Conservation (phyloP, 805 yeast genomes). For the Pichia exigua region DNA sequence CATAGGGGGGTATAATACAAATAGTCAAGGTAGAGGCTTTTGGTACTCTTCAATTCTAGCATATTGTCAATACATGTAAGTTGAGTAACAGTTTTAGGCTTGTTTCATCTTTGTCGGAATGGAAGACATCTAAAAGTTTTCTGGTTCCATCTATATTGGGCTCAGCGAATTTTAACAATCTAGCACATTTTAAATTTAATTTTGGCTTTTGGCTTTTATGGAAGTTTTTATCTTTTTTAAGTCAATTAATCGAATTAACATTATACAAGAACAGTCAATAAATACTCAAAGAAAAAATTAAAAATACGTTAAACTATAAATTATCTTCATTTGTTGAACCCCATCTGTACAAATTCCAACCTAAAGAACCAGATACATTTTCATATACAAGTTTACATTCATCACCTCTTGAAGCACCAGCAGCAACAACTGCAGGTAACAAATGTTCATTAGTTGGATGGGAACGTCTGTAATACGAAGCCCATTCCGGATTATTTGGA, state of each 20-base stretch:
- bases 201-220: too few species aligned
- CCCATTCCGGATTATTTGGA: slow-evolving; percentile 18
- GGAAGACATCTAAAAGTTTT: not conserved
- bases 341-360: slow-evolving; percentile 64
- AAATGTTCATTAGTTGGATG: slow-evolving; percentile 79
- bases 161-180: not conserved
- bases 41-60: not conserved
- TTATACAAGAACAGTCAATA: not conserved
- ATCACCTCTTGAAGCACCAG: slow-evolving; percentile 44
- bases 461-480: slow-evolving; percentile 34
- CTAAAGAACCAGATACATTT: slow-evolving; percentile 39
- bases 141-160: not conserved
- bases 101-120: not conserved
- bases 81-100: too few species aligned
- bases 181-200: too few species aligned
- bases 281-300: not conserved
- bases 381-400: slow-evolving; percentile 40
- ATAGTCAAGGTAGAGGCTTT: too few species aligned
- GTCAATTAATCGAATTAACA: too few species aligned
- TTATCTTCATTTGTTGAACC: slow-evolving; percentile 5
- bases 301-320: not conserved
- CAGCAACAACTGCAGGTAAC: slow-evolving; percentile 54
- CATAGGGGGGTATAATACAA: too few species aligned
- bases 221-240: not conserved
- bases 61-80: too few species aligned